Evolutionary conservation across 202 grass and related monocot genomes (phyloP), one percentile per base, ranked within the genome.

Genomic region (Setaria italica): DNA sequence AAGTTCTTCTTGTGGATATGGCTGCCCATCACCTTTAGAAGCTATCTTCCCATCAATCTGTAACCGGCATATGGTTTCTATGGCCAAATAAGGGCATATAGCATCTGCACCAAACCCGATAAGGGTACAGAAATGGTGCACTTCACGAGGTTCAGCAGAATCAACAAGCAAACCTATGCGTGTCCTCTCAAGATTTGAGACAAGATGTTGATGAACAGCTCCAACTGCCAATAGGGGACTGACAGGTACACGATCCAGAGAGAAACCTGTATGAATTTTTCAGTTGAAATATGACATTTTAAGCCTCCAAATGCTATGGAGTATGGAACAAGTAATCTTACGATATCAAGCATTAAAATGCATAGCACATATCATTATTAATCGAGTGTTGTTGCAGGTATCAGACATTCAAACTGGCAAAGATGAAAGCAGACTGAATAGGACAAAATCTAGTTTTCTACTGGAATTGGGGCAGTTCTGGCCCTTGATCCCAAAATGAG

Each of bases 131-230:
- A 97, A 97, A 79, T 97, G 94, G 80, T 97, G 94, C 4, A 97
- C 92, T 88, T 97, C 94, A 55, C 84, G 92, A 63, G 94, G 94
- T 87, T 97, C 94, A 85, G 94, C 94, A 55, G 94, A 97, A 68
- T 97, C 94, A 21, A 97, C 88, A 64, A 97, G 37, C 62, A 97
- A 88, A 0, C 86, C 92, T 46, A 97, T 62, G 35, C 88, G 88
- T 53, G 94, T 94, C 39, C 94, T 85, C 81, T 97, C 90, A 67
- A 90, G 94, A 80, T 81, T 92, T 59, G 92, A 90, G 45, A 97
- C 92, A 57, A 97, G 94, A 72, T 97, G 86, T 35, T 94, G 94
- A 87, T 97, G 94, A 47, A 97, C 88, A 11, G 94, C 94, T 70
- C 92, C 94, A 65, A 97, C 92, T 62, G 92, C 94, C 77, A 97